phyloP scores from a whole-genome alignment of 306 rosid species.

The Ormosia semicastrata region DNA sequence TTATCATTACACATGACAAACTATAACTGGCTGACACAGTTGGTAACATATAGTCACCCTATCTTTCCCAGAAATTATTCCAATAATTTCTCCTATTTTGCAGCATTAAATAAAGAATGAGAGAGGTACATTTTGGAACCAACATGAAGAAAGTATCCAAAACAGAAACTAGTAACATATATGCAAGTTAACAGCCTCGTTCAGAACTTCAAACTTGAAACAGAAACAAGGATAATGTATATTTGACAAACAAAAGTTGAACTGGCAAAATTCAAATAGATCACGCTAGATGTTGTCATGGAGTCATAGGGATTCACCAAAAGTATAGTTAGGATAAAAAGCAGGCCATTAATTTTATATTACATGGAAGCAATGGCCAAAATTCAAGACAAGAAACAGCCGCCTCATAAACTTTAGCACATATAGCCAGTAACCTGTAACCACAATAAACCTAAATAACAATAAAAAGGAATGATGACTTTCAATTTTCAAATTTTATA shows the following conservation, averaged over 20 bases:
- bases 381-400: slow-evolving; percentile 7
- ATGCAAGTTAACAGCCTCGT: background rate
- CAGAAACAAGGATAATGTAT: background rate
- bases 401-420: background rate
- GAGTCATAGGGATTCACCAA: background rate
- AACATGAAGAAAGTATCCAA: background rate
- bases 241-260: background rate
- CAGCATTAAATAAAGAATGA: background rate
- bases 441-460: background rate
- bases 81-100: background rate
- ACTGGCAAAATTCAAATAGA: background rate
- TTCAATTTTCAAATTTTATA: background rate
- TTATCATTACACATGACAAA: background rate
- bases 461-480: background rate
- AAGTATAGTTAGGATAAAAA: background rate
- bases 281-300: background rate
- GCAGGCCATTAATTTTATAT: background rate
- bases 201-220: background rate
- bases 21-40: background rate
- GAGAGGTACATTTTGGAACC: background rate
- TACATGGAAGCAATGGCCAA: slow-evolving; percentile 6
- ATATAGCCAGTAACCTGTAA: background rate
- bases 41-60: background rate
- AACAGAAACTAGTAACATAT: background rate
- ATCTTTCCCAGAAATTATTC: too few species aligned